These are phyloP conservation scores for Citropsis articulata DNA, from an alignment of 345 rosid genomes.

Conservation along the genomic window DNA sequence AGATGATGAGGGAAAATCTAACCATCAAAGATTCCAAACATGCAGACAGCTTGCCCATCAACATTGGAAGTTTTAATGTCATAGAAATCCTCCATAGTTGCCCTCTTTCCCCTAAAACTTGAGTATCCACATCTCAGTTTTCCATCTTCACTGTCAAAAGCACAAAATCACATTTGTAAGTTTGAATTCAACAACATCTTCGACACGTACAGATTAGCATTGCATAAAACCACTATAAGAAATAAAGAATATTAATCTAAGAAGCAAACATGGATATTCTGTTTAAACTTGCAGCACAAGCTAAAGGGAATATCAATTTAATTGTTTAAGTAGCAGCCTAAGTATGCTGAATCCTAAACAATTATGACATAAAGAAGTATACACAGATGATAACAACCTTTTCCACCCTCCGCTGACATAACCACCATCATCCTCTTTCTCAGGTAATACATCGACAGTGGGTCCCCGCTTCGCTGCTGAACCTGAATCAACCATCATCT, in stretches of 20 bases:
- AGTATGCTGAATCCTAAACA: neutral
- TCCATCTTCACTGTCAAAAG: conserved; percentile 75
- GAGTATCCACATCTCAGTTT: conserved; percentile 92
- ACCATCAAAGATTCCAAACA: conserved; percentile 99
- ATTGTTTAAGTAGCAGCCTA: neutral
- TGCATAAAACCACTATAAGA: neutral
- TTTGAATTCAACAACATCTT: neutral
- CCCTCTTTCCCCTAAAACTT: conserved; percentile 95
- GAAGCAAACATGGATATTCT: too few species aligned
- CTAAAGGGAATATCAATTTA: neutral
- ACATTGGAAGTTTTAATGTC: conserved; percentile 70
- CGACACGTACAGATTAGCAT: neutral
- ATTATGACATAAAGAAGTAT: neutral
- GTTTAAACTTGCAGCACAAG: neutral
- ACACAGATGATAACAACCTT: conserved; percentile 45
- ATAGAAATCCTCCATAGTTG: conserved; percentile 92
- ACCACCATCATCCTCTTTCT: conserved; percentile 70
- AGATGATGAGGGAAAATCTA: conserved; percentile 29
- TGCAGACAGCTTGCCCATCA: conserved; percentile 71
- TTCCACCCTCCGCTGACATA: conserved; percentile 85
- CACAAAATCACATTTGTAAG: conserved; percentile 10
- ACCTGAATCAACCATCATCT: conserved; percentile 81
- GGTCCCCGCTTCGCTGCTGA: conserved; percentile 44
- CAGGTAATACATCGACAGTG: conserved; percentile 34
- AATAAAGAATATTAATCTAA: neutral